These are phyloP conservation scores for Trichoderma erinaceum DNA, from an alignment of 495 filamentous ascomycete genomes.

Conservation along the genomic window DNA sequence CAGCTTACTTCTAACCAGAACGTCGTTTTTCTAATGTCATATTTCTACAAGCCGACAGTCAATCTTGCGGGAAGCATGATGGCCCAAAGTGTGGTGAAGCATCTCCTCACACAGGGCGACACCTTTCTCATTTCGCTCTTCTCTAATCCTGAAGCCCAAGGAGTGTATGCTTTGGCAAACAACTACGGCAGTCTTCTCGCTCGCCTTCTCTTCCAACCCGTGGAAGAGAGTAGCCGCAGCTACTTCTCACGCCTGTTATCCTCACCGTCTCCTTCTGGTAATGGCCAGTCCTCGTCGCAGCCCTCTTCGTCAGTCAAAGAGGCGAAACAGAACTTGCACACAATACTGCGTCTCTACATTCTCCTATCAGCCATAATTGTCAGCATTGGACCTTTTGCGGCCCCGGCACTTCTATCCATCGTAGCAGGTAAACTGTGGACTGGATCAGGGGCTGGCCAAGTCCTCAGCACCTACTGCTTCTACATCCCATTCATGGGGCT, in stretches of 20 bases:
- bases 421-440: conserved; percentile 72
- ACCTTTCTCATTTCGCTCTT: conserved; percentile 75
- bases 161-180: conserved; percentile 86
- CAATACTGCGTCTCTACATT: conserved; percentile 54
- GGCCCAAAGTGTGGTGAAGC: conserved; percentile 83
- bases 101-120: conserved; percentile 90
- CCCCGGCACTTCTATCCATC: conserved; percentile 62
- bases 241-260: conserved; percentile 73
- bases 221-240: conserved; percentile 85
- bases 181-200: conserved; percentile 93
- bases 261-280: conserved; percentile 18
- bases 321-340: conserved; percentile 41
- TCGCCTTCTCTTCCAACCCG: conserved; percentile 85
- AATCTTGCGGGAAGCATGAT: conserved; percentile 69
- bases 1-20: conserved; percentile 15
- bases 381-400: conserved; percentile 63
- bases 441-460: conserved; percentile 50
- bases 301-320: conserved; percentile 24
- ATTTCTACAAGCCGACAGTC: conserved; percentile 61
- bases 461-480: conserved; percentile 75
- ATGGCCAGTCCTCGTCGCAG: conserved; percentile 23
- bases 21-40: conserved; percentile 46
- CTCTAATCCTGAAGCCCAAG: conserved; percentile 71
- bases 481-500: conserved; percentile 89
- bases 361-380: conserved; percentile 63